Evolutionary conservation across 139 green algal genomes (phyloP), one percentile per base, ranked within the genome.

Genomic region (Chlorella sp.): DNA sequence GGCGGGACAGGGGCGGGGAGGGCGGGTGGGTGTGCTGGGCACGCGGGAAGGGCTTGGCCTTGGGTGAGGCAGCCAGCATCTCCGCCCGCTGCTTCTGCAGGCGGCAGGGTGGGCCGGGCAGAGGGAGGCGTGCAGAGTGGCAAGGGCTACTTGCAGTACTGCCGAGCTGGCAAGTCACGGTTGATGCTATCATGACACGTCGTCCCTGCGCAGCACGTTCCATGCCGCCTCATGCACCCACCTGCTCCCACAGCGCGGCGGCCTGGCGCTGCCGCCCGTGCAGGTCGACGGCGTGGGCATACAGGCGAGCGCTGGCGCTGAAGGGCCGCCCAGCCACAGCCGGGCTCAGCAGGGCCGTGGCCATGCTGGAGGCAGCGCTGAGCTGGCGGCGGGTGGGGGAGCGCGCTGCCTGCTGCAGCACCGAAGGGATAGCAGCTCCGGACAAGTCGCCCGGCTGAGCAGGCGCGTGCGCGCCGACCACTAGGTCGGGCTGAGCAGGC

Each of bases 1-100:
- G 69, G 38, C 69, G 69, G 69, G 69, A 75, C 38, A 75, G 69
- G 38, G 69, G 69, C 36, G 38, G 69, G 69, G 38, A 57, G 6
- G 69, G 38, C 12, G 21, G 38, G 21, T 25, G 25, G 69, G 38
- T 75, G 69, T 75, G 38, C 38, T 55, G 23, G 23, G 69, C 23
- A 38, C 69, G 69, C 6, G 69, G 69, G 69, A 75, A 75, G 69
- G 69, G 69, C 4, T 26, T 41, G 38, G 38, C 38, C 69, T 56
- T 75, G 36, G 69, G 69, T 0, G 69, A 75, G 38, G 69, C 69
- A 11, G 69, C 69, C 38, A 75, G 69, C 23, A 41, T 20, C 69
- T 56, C 69, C 38, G 51, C 38, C 38, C 28, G 69, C 38, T 32
- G 69, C 69, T 57, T 2, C 69, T 75, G 69, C 36, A 75, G 4